Conservation (phyloP, 2,329 filamentous ascomycete species). For the Fonsecaea erecta region DNA sequence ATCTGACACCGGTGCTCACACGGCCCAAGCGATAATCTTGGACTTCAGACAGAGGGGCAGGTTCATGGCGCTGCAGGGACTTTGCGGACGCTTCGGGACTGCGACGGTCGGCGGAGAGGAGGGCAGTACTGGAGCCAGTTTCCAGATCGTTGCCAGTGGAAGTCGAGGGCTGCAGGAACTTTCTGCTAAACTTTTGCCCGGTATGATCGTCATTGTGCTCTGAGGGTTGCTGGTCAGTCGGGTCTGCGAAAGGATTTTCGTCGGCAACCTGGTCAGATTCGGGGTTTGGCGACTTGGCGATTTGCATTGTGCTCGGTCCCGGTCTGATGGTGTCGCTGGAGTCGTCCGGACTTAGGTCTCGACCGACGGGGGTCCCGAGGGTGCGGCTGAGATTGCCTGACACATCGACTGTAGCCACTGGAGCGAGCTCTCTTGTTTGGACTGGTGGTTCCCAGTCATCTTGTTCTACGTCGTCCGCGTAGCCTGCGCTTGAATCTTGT, state of each 20-base stretch:
- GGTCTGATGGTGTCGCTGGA: conserved; percentile 3
- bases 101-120: conserved; percentile 23
- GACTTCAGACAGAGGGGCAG: conserved; percentile 30
- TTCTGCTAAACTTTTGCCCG: conserved; percentile 4
- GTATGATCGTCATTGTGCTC: conserved; percentile 16
- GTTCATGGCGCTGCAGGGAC: conserved; percentile 33
- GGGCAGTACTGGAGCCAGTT: conserved; percentile 29
- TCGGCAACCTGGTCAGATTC: conserved; percentile 25
- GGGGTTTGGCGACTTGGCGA: conserved; percentile 11
- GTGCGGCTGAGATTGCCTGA: conserved; percentile 15
- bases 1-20: conserved; percentile 42
- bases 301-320: background rate
- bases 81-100: background rate
- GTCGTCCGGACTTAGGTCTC: conserved; percentile 23
- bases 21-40: conserved; percentile 22
- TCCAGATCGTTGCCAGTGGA: conserved; percentile 27
- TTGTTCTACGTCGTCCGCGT: conserved; percentile 21
- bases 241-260: conserved; percentile 12
- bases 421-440: conserved; percentile 32
- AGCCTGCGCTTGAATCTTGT: conserved; percentile 23
- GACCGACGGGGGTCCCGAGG: conserved; percentile 22
- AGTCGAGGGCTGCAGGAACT: conserved; percentile 18
- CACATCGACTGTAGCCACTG: conserved; percentile 33
- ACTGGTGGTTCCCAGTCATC: conserved; percentile 16
- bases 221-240: conserved; percentile 13